Base-by-base conservation (phyloP, 2,329 filamentous ascomycete genomes). In the Davidsoniella eucalypti region DNA sequence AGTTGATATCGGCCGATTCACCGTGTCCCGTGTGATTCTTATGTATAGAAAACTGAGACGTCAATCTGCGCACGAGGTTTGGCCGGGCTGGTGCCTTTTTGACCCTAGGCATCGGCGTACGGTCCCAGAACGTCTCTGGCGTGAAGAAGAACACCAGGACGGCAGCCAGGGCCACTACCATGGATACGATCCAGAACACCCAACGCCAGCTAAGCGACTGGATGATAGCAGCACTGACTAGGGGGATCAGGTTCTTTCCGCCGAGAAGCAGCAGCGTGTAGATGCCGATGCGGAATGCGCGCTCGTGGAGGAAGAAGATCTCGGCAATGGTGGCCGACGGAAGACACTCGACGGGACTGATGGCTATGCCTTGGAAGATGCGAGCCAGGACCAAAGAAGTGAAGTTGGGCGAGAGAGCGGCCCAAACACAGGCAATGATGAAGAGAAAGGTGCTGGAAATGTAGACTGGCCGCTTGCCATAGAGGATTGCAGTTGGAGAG, bases 91-190 rank as follows among this genome's bases (percentile, higher is more conserved):
- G 70, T 61, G 52, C 63, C 67, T 5, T 61, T 61, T 2, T 63
- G 57, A 39, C 63, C 29, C 29, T 33, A 64, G 17, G 65, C 26
- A 63, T 52, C 2, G 88, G 87, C 2, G 82, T 82, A 44, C 90
- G 73, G 63, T 95, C 87, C 90, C 90, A 96, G 57, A 94, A 95
- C 0, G 87, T 94, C 65, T 96, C 90, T 0, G 90, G 90, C 0
- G 94, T 85, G 58, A 94, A 94, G 53, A 95, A 71, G 61, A 94
- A 94, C 1, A 96, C 70, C 2, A 94, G 66, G 17, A 76, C 62
- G 37, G 80, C 73, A 53, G 79, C 80, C 44, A 85, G 75, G 0
- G 71, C 85, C 33, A 87, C 83, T 8, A 94, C 68, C 3, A 94
- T 84, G 0, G 87, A 78, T 43, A 94, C 79, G 50, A 94, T 80